These are phyloP conservation scores for Arabidopsis suecica DNA, from an alignment of 345 rosid genomes.

Conservation along the genomic window DNA sequence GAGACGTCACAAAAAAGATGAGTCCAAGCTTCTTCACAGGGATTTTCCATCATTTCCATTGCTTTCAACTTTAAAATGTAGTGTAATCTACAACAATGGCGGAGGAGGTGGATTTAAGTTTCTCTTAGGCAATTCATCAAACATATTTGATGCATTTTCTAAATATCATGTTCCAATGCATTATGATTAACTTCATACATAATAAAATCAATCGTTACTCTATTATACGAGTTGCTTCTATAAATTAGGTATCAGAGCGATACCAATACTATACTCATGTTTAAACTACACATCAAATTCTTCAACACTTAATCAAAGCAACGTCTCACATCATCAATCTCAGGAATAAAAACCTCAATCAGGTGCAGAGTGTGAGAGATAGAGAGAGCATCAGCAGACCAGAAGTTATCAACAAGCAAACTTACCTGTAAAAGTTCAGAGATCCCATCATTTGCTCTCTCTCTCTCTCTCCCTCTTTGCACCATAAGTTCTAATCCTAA, in stretches of 20 bases:
- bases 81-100: too few relatives aligned
- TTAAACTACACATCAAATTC: neutral
- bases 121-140: constrained; percentile 14
- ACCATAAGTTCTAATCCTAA: constrained; percentile 25
- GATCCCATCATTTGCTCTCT: constrained; percentile 57
- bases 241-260: too few relatives aligned
- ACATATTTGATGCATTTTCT: neutral
- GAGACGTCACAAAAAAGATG: neutral
- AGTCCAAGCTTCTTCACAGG: too few relatives aligned
- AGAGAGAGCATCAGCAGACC: neutral
- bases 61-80: too few relatives aligned
- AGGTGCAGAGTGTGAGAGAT: constrained; percentile 20
- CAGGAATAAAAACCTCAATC: neutral
- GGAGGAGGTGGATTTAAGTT: neutral
- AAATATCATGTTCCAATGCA: neutral
- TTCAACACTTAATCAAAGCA: neutral
- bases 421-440: constrained; percentile 68
- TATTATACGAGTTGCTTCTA: too few relatives aligned
- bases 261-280: neutral
- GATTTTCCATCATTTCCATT: too few relatives aligned
- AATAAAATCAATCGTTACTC: neutral
- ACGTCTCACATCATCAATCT: too few relatives aligned
- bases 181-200: neutral
- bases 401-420: constrained; percentile 53
- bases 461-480: constrained; percentile 1